A percentile compares a stretch with the other conserved stretches of the same genome.
Evolutionary conservation across 1,284 basidiomycete species (phyloP).

Genomic region (Pyrrhoderma lamaoense): DNA sequence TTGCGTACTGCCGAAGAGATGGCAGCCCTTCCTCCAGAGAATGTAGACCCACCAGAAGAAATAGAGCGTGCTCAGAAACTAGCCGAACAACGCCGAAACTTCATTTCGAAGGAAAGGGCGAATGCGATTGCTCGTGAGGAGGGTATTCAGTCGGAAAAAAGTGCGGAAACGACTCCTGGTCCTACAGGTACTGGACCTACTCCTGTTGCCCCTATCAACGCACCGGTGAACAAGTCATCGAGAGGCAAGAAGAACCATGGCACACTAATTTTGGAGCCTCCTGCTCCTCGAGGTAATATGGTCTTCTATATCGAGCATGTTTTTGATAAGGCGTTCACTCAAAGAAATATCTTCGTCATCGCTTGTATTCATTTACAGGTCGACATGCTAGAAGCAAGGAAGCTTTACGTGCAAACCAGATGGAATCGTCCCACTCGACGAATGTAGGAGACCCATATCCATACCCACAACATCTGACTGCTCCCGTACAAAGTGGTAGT

Average conservation of each 20-base stretch:
- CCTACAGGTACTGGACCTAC: neutral
- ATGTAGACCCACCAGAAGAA: constrained; percentile 63
- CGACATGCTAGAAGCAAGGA: no score
- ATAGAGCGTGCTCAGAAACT: constrained; percentile 58
- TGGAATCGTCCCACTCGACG: neutral
- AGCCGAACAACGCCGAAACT: constrained; percentile 55
- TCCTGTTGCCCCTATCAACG: neutral
- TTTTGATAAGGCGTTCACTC: no score
- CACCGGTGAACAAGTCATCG: no score
- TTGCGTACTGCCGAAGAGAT: neutral
- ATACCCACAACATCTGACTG: neutral
- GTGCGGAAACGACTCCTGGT: constrained; percentile 6
- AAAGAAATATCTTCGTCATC: no score
- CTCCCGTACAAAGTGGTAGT: neutral
- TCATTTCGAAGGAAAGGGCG: constrained; percentile 32
- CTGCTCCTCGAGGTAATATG: no score
- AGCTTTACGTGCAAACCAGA: neutral
- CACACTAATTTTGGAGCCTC: no score
- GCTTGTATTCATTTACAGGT: no score
- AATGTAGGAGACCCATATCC: constrained; percentile 8
- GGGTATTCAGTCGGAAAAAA: neutral
- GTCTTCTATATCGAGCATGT: no score
- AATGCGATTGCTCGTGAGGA: constrained; percentile 5
- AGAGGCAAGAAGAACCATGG: no score
- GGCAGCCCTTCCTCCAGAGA: constrained; percentile 35